Percentiles rank a stretch among this genome's conserved stretches.
These are phyloP conservation scores for Akanthomyces uredinophilus DNA, from an alignment of 2,329 filamentous ascomycete genomes.

Conservation along the genomic window DNA sequence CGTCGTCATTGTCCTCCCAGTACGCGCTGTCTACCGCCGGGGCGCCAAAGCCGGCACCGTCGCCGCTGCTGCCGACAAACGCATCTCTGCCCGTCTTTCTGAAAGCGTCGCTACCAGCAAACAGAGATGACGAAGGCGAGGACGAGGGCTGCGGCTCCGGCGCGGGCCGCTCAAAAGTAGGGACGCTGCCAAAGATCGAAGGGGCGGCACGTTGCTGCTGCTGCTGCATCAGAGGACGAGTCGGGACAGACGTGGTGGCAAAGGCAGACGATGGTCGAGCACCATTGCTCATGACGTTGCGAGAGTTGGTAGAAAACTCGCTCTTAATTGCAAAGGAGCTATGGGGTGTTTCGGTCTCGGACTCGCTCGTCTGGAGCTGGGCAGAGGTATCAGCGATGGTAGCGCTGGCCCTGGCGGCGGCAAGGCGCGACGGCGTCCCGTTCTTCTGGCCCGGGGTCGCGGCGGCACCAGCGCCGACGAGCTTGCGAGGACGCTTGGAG, in stretches of 20 bases:
- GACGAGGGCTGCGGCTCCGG: no score
- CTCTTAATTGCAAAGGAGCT: no score
- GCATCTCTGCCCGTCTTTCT: conserved; percentile 14
- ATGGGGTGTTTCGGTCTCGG: conserved; percentile 15
- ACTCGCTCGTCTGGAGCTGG: conserved; percentile 26
- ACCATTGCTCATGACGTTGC: background rate
- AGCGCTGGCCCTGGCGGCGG: conserved; percentile 29
- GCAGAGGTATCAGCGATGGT: conserved; percentile 28
- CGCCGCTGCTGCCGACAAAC: conserved; percentile 13
- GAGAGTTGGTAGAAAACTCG: background rate
- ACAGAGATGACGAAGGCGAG: background rate
- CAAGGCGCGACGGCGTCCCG: conserved; percentile 27
- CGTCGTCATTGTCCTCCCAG: conserved; percentile 23
- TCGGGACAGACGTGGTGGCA: conserved; percentile 6
- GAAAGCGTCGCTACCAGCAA: conserved; percentile 8
- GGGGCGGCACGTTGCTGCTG: background rate
- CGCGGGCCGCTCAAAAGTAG: background rate
- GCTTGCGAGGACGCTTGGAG: conserved; percentile 30
- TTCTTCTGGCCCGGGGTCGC: conserved; percentile 20
- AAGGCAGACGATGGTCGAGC: conserved; percentile 18
- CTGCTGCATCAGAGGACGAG: background rate
- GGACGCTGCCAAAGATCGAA: conserved; percentile 5
- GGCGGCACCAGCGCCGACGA: conserved; percentile 16
- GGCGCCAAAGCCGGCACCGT: background rate
- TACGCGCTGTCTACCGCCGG: background rate